These are phyloP conservation scores for Aspergillus amoenus DNA, from an alignment of 2,329 filamentous ascomycete genomes.

Conservation along the genomic window DNA sequence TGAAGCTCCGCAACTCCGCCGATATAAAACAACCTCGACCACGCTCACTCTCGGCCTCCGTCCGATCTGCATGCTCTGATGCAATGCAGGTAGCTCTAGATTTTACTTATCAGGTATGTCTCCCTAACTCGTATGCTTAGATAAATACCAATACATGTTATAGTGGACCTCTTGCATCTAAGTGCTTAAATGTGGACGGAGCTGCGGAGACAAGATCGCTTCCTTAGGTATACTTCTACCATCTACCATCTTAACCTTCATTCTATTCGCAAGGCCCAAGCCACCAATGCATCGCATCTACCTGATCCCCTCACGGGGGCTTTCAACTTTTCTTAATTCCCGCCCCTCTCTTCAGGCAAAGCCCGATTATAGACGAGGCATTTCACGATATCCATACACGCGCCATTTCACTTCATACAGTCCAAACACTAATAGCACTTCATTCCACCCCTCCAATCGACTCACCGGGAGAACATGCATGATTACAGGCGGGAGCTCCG, in stretches of 20 bases:
- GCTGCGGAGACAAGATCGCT: not conserved
- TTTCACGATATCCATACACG: not conserved
- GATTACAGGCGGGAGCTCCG: conserved; percentile 69
- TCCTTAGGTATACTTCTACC: not conserved
- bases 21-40: not conserved
- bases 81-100: not conserved
- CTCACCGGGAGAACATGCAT: conserved; percentile 46
- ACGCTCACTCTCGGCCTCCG: not conserved
- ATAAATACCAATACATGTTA: not conserved
- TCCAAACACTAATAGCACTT: not conserved
- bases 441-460: conserved; percentile 20
- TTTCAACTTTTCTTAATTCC: not conserved
- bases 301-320: not conserved
- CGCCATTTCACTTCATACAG: conserved; percentile 11
- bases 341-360: not conserved
- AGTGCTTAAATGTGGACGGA: not conserved
- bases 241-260: not conserved
- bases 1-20: conserved; percentile 21
- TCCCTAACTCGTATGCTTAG: not conserved
- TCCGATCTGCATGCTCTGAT: not conserved
- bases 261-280: not conserved
- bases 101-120: not conserved
- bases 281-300: not conserved
- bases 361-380: not conserved
- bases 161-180: not conserved